These are phyloP conservation scores for Trichoderma sp. DNA, from an alignment of 2,329 filamentous ascomycete species.

Conservation along the genomic window DNA sequence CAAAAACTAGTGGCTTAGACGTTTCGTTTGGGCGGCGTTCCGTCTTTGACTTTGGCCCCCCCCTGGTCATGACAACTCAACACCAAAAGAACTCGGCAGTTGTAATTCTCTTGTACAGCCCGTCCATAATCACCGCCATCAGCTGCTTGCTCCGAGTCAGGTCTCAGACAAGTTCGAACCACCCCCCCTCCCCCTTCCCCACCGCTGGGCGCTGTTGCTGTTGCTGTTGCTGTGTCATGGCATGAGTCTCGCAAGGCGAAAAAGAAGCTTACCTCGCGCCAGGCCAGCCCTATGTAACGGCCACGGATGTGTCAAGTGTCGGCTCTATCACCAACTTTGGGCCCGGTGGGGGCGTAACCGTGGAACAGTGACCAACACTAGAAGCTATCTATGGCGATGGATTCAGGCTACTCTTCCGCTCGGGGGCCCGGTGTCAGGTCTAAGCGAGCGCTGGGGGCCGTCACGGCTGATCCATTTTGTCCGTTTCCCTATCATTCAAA, in stretches of 20 bases:
- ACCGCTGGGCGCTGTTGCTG: background rate
- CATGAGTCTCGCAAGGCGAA: background rate
- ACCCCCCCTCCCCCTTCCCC: background rate
- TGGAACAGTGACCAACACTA: conserved; percentile 5
- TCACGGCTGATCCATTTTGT: conserved; percentile 7
- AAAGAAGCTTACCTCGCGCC: background rate
- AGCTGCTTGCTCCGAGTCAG: conserved; percentile 11
- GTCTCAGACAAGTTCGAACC: background rate
- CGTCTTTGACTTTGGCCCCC: background rate
- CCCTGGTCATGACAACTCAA: background rate
- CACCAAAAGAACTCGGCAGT: background rate
- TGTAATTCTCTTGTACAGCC: background rate
- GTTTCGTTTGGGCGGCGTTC: background rate
- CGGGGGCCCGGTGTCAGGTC: background rate
- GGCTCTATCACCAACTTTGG: conserved; percentile 10
- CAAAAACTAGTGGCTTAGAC: conserved; percentile 3
- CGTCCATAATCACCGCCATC: background rate
- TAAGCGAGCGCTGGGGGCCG: conserved; percentile 9
- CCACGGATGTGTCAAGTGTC: background rate
- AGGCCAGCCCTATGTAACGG: conserved; percentile 9
- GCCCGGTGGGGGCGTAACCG: background rate
- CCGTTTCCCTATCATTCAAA: background rate
- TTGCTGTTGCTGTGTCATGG: background rate
- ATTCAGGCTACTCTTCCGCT: conserved; percentile 10
- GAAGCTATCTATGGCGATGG: conserved; percentile 9